These are phyloP conservation scores for Gamsiella multidivaricata DNA, from an alignment of 192 early-diverging fungal species.

Conservation along the genomic window DNA sequence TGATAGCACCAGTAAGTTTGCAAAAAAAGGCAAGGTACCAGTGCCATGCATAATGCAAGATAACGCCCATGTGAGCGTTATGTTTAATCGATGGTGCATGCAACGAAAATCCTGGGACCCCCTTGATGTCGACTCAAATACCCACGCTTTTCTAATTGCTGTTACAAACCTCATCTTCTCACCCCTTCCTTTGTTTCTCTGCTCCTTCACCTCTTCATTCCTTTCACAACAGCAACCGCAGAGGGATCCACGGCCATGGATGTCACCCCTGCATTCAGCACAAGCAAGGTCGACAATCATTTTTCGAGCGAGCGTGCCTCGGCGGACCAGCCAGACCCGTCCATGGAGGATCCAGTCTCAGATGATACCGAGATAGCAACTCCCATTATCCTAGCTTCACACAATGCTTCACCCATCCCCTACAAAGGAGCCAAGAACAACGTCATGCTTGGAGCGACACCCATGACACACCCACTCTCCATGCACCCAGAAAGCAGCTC, in stretches of 20 bases:
- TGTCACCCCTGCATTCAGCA: neutral
- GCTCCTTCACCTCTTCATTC: neutral
- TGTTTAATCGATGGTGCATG: neutral
- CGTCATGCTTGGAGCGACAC: constrained; percentile 29
- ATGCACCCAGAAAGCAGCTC: constrained; percentile 28
- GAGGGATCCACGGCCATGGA: neutral
- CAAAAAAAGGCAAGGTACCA: neutral
- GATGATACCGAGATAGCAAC: constrained; percentile 21
- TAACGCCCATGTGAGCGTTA: neutral
- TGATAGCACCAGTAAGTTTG: constrained; percentile 20
- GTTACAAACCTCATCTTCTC: too few relatives aligned
- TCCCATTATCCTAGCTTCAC: constrained; percentile 11
- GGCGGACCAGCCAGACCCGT: neutral
- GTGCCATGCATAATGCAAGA: neutral
- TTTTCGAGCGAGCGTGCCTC: neutral
- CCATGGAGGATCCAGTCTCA: constrained; percentile 1
- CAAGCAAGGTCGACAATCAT: neutral
- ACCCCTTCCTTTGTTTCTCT: neutral
- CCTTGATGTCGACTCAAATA: too few relatives aligned
- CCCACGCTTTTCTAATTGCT: neutral
- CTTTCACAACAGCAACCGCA: neutral
- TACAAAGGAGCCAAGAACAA: constrained; percentile 40
- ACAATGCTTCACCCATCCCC: constrained; percentile 9
- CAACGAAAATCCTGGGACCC: neutral
- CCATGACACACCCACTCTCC: constrained; percentile 28